Percentiles rank a stretch among this genome's conserved stretches.
These are phyloP conservation scores for Ophiostoma sp. DNA, from an alignment of 2,329 filamentous ascomycete genomes.

Conservation along the genomic window DNA sequence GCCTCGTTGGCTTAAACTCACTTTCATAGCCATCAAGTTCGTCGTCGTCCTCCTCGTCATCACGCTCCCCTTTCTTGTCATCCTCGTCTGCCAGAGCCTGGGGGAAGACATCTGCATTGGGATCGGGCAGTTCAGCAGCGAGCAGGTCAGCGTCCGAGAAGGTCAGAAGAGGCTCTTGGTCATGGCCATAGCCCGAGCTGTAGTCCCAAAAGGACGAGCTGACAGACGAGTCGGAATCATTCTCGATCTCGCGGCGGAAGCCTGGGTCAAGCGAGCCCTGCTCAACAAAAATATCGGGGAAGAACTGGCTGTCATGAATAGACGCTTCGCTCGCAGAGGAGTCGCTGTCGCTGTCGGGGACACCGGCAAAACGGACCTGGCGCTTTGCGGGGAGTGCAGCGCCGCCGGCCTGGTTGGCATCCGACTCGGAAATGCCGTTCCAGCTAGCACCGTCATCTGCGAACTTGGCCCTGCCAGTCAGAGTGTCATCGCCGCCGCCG, in stretches of 20 bases:
- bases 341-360: slow-evolving; percentile 66
- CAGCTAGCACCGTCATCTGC: slow-evolving; percentile 47
- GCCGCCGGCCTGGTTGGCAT: slow-evolving; percentile 30
- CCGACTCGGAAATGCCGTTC: slow-evolving; percentile 47
- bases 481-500: slow-evolving; percentile 41
- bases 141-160: slow-evolving; percentile 38
- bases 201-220: slow-evolving; percentile 66
- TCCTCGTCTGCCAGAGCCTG: background rate
- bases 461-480: slow-evolving; percentile 46
- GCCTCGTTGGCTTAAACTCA: slow-evolving; percentile 44
- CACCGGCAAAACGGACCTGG: slow-evolving; percentile 72
- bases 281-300: slow-evolving; percentile 76
- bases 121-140: background rate
- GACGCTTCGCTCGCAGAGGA: slow-evolving; percentile 59
- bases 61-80: background rate
- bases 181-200: slow-evolving; percentile 45
- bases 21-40: slow-evolving; percentile 61
- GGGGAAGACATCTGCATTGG: background rate
- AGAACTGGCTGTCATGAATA: slow-evolving; percentile 64
- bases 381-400: slow-evolving; percentile 45
- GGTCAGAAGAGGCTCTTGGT: slow-evolving; percentile 35
- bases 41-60: slow-evolving; percentile 28
- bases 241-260: slow-evolving; percentile 73
- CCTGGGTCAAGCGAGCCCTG: slow-evolving; percentile 71
- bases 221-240: slow-evolving; percentile 59